Percentiles rank a stretch among this genome's conserved stretches.
phyloP scores from a whole-genome alignment of 2,329 filamentous ascomycete genomes.

The Gaeumannomyces sp. region DNA sequence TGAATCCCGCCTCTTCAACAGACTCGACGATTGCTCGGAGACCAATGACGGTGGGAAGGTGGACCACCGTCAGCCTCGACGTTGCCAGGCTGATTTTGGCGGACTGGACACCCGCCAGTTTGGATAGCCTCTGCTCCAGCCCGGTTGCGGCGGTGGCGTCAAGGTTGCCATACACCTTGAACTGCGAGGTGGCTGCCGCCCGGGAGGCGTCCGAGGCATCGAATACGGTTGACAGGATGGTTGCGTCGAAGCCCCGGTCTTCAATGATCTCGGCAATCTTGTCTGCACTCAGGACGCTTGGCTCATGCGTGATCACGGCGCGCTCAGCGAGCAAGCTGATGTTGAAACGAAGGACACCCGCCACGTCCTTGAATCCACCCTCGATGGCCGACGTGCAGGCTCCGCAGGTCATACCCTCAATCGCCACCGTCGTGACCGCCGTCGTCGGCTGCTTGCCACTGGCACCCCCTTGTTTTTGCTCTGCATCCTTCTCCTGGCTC shows the following conservation, averaged over 20 bases:
- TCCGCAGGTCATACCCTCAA: constrained; percentile 97
- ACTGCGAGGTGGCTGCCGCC: constrained; percentile 58
- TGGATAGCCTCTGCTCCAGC: constrained; percentile 62
- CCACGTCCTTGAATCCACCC: constrained; percentile 67
- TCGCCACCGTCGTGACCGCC: constrained; percentile 75
- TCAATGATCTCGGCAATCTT: constrained; percentile 80
- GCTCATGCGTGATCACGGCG: constrained; percentile 80
- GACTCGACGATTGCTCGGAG: constrained; percentile 76
- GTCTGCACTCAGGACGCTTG: constrained; percentile 60
- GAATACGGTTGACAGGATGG: constrained; percentile 68
- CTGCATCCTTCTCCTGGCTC: constrained; percentile 46
- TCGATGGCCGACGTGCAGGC: constrained; percentile 93
- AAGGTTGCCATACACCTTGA: constrained; percentile 77
- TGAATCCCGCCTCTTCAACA: constrained; percentile 77
- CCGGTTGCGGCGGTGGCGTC: constrained; percentile 65
- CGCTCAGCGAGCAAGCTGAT: constrained; percentile 91
- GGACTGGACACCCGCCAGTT: constrained; percentile 65
- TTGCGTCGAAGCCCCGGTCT: constrained; percentile 82
- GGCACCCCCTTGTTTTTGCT: constrained; percentile 20
- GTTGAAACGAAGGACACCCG: constrained; percentile 82
- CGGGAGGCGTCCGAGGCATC: constrained; percentile 49
- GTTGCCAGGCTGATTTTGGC: constrained; percentile 68
- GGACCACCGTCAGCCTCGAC: constrained; percentile 66
- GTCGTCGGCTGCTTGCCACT: constrained; percentile 23
- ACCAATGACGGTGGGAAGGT: constrained; percentile 66